Base-by-base conservation (phyloP, 169 alveolate species). In the Cyclospora cayetanensis region DNA sequence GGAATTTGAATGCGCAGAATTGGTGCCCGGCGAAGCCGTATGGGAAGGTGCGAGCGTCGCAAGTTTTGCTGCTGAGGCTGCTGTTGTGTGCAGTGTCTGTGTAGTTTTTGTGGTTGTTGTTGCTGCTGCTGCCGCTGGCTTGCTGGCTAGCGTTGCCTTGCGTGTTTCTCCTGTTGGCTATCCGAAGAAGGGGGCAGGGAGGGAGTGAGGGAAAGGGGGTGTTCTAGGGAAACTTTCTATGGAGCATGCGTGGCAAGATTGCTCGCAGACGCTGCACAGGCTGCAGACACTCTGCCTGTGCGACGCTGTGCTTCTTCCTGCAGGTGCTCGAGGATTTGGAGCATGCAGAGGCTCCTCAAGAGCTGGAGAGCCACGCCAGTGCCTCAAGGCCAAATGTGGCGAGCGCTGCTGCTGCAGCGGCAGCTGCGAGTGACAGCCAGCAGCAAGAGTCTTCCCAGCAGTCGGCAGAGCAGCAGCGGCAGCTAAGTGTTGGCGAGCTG, bases 21-120 rank as follows among this genome's bases (percentile, higher is more conserved):
- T 55, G 70, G 70, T 55, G 70, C 70, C 70, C 70, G 34, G 70
- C 70, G 70, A 55, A 55, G 70, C 70, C 70, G 27, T 55, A 55
- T 29, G 70, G 7, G 29, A 55, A 55, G 70, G 70, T 55, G 70
- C 15, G 60, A n/a, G n/a, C n/a, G n/a, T n/a, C n/a, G n/a, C n/a
- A n/a, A n/a, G n/a, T n/a, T n/a, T n/a, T n/a, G n/a, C n/a, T n/a
- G n/a, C n/a, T n/a, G n/a, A n/a, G n/a, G n/a, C n/a, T n/a, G n/a
- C n/a, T n/a, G n/a, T n/a, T n/a, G n/a, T n/a, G n/a, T n/a, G n/a
- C n/a, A n/a, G n/a, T n/a, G n/a, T n/a, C n/a, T n/a, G n/a, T n/a
- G n/a, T n/a, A n/a, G n/a, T n/a, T n/a, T n/a, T n/a, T n/a, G n/a
- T n/a, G n/a, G n/a, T n/a, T n/a, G n/a, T n/a, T n/a, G n/a, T n/a